phyloP scores from a whole-genome alignment of 169 alveolate genomes.

The Pseudocohnilembus persalinus region DNA sequence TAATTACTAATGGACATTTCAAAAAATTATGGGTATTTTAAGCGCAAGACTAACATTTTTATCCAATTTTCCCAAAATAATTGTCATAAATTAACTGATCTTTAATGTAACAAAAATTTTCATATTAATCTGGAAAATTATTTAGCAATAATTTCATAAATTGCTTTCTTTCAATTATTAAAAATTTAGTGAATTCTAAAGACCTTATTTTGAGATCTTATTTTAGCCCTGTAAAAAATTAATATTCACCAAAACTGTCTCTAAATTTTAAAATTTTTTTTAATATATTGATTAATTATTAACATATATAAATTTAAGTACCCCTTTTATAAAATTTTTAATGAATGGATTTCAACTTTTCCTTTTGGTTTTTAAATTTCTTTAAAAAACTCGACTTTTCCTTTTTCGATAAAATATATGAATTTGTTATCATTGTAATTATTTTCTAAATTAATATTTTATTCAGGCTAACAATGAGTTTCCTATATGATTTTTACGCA shows the following conservation, averaged over 20 bases:
- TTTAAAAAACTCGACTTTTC: background rate
- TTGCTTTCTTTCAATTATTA: background rate
- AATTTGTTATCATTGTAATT: background rate
- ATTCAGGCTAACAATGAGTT: background rate
- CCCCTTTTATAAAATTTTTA: background rate
- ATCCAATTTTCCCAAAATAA: background rate
- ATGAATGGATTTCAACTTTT: background rate
- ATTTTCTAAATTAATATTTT: no score
- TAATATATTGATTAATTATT: no score
- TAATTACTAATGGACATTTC: background rate
- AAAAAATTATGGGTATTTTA: background rate
- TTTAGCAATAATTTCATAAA: background rate
- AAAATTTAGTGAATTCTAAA: background rate
- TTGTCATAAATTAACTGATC: background rate
- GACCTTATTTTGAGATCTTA: background rate
- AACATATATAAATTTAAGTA: no score
- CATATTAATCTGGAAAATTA: background rate
- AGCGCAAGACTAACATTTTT: background rate
- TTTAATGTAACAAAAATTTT: background rate
- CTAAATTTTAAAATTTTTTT: background rate
- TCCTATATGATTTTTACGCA: background rate
- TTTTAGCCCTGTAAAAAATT: background rate
- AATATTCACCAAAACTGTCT: background rate
- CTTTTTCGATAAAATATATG: background rate
- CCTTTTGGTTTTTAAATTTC: background rate